phyloP scores from a whole-genome alignment of 2,329 filamentous ascomycete species.

The Neofusicoccum cordaticola region DNA sequence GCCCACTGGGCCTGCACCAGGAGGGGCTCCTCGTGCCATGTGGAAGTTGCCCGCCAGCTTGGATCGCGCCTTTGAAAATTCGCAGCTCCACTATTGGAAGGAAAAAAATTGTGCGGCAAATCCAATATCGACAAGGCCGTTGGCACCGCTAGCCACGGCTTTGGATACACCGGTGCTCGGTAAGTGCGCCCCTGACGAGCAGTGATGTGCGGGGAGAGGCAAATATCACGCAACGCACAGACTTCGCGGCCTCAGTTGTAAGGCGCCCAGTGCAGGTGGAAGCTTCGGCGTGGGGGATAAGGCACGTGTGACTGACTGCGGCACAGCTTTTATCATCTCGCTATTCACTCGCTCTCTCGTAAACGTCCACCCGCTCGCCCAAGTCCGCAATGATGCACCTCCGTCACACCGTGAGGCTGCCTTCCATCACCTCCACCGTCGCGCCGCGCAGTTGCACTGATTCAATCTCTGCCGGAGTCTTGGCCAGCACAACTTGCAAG shows the following conservation, averaged over 20 bases:
- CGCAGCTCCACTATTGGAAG: neutral
- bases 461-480: conserved; percentile 34
- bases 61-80: neutral
- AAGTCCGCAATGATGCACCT: neutral
- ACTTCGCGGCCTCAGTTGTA: neutral
- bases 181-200: conserved; percentile 11
- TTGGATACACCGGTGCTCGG: conserved; percentile 9
- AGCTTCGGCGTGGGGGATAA: conserved; percentile 2
- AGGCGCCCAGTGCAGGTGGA: neutral
- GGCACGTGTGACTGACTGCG: conserved; percentile 3
- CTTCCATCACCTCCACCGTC: conserved; percentile 45
- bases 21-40: neutral
- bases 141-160: neutral
- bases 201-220: conserved; percentile 13
- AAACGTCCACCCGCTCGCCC: neutral
- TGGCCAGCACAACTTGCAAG: conserved; percentile 43
- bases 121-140: conserved; percentile 6
- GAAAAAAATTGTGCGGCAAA: neutral
- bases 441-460: conserved; percentile 43
- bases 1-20: neutral
- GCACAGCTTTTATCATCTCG: neutral
- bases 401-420: conserved; percentile 24
- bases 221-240: conserved; percentile 13
- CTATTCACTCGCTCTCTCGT: neutral
- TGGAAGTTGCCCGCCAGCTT: neutral